Evolutionary conservation across 2,329 filamentous ascomycete genomes (phyloP), one percentile per base, ranked within the genome.

Genomic region (Fusarium penzigii): DNA sequence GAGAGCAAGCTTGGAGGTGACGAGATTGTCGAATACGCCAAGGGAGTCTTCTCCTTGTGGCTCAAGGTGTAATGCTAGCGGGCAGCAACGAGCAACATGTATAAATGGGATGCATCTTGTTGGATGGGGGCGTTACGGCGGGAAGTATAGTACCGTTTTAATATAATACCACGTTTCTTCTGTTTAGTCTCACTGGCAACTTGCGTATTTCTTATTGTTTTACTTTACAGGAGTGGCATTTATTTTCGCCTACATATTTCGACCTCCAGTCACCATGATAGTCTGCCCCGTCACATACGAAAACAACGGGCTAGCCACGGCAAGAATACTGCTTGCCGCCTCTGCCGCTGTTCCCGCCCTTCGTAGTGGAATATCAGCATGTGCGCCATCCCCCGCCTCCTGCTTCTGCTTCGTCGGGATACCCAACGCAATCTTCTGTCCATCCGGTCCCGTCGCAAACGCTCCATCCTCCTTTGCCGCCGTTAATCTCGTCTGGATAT

Each of bases 21-120:
- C 68, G 94, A 99, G 81, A 97, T 99, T 75, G 90, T 95, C 50
- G 90, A 97, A 75, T 99, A 97, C 72, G 86, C 92, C 46, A 96
- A 96, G 79, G 90, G 89, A 3, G 88, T 94, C 38, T 71, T 92
- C 58, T 84, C 76, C 57, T 73, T 94, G 64, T 94, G 89, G 89
- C 74, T 89, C 67, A 90, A 87, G 76, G 88, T 92, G 57, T 92
- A 74, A 56, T 41, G 32, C 49, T 29, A 36, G 16, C 29, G 29
- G 49, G 43, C 20, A 44, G 17, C 32, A 50, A 48, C 45, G 49
- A 55, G 56, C 50, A 52, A 48, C 38, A 57, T 48, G 51, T 56
- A 63, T 46, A 64, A 62, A 63, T 58, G 52, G 51, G 46, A 55
- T 50, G 60, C 50, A 57, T 59, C 51, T 54, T 64, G 58, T 57